phyloP scores from a whole-genome alignment of 495 filamentous ascomycete genomes.

The Elasticomyces elasticus region DNA sequence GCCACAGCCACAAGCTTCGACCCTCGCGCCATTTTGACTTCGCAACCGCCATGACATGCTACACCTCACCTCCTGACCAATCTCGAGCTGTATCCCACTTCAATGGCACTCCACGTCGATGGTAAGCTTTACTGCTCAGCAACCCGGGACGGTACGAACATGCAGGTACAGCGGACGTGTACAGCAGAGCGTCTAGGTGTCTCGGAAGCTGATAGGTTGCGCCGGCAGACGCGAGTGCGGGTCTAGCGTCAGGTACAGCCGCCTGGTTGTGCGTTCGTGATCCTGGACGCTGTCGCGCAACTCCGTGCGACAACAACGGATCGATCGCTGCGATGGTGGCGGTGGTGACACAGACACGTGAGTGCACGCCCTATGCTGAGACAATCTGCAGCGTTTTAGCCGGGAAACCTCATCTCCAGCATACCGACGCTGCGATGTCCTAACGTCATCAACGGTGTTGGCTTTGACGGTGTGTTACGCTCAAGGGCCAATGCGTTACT shows the following conservation, averaged over 20 bases:
- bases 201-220: constrained; percentile 5
- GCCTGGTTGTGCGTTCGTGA: not conserved
- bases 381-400: not conserved
- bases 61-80: not conserved
- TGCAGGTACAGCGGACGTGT: constrained; percentile 4
- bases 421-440: too few relatives aligned
- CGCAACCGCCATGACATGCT: not conserved
- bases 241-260: constrained; percentile 11
- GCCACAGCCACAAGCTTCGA: not conserved
- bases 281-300: not conserved
- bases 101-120: not conserved
- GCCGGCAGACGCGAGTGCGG: not conserved
- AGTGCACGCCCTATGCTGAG: not conserved
- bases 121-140: not conserved
- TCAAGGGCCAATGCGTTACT: too few relatives aligned
- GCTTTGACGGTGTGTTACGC: too few relatives aligned
- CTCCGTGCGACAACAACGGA: not conserved
- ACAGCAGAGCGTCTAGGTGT: not conserved
- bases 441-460: too few relatives aligned
- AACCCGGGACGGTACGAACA: not conserved
- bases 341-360: constrained; percentile 3
- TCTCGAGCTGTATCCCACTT: not conserved
- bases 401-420: too few relatives aligned
- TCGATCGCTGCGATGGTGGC: not conserved
- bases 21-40: not conserved